Conservation (phyloP, 73 alveolate genomes). For the Tetrahymena borealis region DNA sequence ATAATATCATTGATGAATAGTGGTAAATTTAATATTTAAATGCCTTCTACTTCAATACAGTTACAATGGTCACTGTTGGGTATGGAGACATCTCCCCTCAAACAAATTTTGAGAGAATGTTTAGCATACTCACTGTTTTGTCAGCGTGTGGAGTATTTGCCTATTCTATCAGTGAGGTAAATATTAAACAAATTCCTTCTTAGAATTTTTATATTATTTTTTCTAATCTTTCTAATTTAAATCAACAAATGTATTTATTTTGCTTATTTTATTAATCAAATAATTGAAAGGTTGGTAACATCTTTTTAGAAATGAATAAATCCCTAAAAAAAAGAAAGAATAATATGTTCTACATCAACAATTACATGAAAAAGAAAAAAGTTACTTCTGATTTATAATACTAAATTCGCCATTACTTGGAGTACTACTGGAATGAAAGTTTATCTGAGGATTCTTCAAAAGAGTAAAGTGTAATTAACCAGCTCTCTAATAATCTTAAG, state of each 20-base stretch:
- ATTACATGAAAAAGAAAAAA: constrained; percentile 10
- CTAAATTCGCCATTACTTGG: constrained; percentile 1
- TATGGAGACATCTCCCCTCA: constrained; percentile 68
- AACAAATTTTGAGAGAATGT: constrained; percentile 50
- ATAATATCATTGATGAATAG: background rate
- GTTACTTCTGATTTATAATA: background rate
- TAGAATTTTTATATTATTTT: too few relatives aligned
- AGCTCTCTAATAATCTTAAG: background rate
- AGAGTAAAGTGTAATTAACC: background rate
- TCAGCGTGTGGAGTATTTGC: constrained; percentile 63
- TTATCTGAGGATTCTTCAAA: background rate
- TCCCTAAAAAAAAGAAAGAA: background rate
- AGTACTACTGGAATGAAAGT: background rate
- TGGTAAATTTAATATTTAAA: background rate
- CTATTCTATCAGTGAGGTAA: constrained; percentile 20
- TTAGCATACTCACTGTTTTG: constrained; percentile 40
- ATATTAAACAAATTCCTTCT: too few relatives aligned
- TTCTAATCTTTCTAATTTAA: too few relatives aligned
- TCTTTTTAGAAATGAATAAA: constrained; percentile 7
- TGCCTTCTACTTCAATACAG: constrained; percentile 20
- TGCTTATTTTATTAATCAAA: background rate
- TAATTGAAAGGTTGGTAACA: background rate
- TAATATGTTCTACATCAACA: background rate
- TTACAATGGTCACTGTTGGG: constrained; percentile 69
- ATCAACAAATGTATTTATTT: too few relatives aligned